Evolutionary conservation across 106 monocot species (phyloP).

Genomic region (Gastrodia elata): DNA sequence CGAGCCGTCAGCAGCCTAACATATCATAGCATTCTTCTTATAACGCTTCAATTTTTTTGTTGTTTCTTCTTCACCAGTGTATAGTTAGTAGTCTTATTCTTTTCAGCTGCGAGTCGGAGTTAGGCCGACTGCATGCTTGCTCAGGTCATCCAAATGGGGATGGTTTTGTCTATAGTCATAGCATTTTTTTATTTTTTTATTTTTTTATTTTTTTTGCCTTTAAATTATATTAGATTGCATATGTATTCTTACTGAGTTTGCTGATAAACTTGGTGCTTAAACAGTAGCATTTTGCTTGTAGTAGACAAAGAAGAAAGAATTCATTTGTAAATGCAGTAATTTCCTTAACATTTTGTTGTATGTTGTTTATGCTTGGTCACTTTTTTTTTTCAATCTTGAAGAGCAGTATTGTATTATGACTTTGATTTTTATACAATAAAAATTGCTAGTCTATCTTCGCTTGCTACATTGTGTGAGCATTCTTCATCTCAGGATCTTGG

Average conservation of each 20-base stretch:
- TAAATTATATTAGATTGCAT: conserved; percentile 18
- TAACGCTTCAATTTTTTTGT: neutral
- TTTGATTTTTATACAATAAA: too few relatives aligned
- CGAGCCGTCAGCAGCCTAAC: conserved; percentile 2
- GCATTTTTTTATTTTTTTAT: conserved; percentile 5
- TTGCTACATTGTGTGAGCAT: too few relatives aligned
- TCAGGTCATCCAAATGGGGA: neutral
- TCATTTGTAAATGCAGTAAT: neutral
- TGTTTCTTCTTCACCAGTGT: conserved; percentile 7
- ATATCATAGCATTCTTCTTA: conserved; percentile 15
- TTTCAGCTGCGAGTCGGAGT: conserved; percentile 10
- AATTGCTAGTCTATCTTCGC: too few relatives aligned
- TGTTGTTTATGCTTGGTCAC: neutral
- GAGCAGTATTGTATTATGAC: too few relatives aligned
- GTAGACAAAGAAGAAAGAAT: neutral
- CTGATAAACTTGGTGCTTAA: neutral
- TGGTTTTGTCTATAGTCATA: neutral
- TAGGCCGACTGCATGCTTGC: conserved; percentile 1
- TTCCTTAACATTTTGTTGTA: neutral
- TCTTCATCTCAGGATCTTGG: too few relatives aligned
- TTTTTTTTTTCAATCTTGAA: too few relatives aligned
- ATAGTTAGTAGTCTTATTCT: conserved; percentile 24
- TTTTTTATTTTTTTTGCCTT: neutral
- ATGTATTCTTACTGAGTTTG: neutral
- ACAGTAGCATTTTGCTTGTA: neutral